These are phyloP conservation scores for Candida berthetii DNA, from an alignment of 805 yeast species.

Conservation along the genomic window DNA sequence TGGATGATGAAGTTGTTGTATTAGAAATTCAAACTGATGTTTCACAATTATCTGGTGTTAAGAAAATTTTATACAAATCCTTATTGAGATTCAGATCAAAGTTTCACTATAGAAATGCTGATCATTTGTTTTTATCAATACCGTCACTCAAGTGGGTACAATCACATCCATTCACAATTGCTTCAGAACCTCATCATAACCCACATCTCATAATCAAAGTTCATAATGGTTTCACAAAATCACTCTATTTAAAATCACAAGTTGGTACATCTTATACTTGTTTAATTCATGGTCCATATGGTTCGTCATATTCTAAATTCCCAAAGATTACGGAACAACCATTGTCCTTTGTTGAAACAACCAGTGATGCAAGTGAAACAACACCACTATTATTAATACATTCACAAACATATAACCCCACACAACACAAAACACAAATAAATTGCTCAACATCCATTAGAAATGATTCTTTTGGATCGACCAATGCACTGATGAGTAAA, in stretches of 20 bases:
- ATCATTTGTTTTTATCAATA: conserved; percentile 18
- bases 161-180: conserved; percentile 23
- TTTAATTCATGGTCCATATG: conserved; percentile 22
- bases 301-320: conserved; percentile 11
- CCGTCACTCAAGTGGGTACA: conserved; percentile 13
- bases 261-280: conserved; percentile 8
- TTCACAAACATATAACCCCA: neutral
- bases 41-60: neutral
- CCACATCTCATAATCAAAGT: conserved; percentile 13
- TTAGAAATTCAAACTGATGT: conserved; percentile 8
- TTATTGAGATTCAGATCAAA: conserved; percentile 2
- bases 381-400: neutral
- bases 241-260: conserved; percentile 6
- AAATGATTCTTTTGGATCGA: neutral
- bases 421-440: neutral
- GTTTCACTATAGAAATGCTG: conserved; percentile 15
- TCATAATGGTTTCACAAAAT: conserved; percentile 16
- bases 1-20: conserved; percentile 4
- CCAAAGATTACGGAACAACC: conserved; percentile 3
- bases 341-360: neutral
- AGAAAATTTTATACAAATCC: conserved; percentile 1
- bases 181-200: conserved; percentile 8
- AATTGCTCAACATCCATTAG: neutral
- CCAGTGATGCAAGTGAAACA: neutral
- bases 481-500: neutral